Percentiles rank a stretch among this genome's conserved stretches.
Evolutionary conservation across 768 basidiomycete genomes (phyloP).

Genomic region (Tricholoma bakamatsutake): DNA sequence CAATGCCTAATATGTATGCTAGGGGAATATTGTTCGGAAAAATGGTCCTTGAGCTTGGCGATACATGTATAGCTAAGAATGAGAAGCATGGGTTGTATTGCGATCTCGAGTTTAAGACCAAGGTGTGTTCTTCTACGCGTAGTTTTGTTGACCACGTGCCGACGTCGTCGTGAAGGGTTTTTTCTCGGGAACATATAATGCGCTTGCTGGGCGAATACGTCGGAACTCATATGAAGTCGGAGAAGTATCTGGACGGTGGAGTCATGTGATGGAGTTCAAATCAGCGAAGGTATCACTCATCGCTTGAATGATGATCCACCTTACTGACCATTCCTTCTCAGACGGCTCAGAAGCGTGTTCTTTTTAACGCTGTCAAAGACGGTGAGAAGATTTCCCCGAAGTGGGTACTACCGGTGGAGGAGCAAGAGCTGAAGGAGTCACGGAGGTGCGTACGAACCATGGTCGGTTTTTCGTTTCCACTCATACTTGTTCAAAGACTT

Average conservation of each 20-base stretch:
- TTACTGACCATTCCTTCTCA: slow-evolving; percentile 19
- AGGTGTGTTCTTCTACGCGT: slow-evolving; percentile 41
- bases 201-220: slow-evolving; percentile 76
- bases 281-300: slow-evolving; percentile 44
- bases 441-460: slow-evolving; percentile 44
- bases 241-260: slow-evolving; percentile 90
- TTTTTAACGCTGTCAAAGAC: slow-evolving; percentile 83
- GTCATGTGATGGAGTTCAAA: slow-evolving; percentile 82
- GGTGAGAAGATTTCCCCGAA: slow-evolving; percentile 73
- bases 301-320: background rate
- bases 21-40: slow-evolving; percentile 84
- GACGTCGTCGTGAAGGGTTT: slow-evolving; percentile 57
- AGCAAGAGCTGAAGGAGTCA: slow-evolving; percentile 90
- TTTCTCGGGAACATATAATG: slow-evolving; percentile 96
- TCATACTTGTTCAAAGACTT: slow-evolving; percentile 36
- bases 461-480: background rate
- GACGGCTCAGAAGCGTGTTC: slow-evolving; percentile 62
- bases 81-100: slow-evolving; percentile 66
- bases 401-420: slow-evolving; percentile 75
- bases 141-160: background rate
- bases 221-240: slow-evolving; percentile 62
- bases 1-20: slow-evolving; percentile 98
- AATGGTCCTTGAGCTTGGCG: slow-evolving; percentile 96
- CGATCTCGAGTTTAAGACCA: slow-evolving; percentile 96
- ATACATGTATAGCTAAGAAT: slow-evolving; percentile 81